Evolutionary conservation across 805 yeast species (phyloP), one percentile per base, ranked within the genome.

Genomic region (Saccharomycopsis microspora): DNA sequence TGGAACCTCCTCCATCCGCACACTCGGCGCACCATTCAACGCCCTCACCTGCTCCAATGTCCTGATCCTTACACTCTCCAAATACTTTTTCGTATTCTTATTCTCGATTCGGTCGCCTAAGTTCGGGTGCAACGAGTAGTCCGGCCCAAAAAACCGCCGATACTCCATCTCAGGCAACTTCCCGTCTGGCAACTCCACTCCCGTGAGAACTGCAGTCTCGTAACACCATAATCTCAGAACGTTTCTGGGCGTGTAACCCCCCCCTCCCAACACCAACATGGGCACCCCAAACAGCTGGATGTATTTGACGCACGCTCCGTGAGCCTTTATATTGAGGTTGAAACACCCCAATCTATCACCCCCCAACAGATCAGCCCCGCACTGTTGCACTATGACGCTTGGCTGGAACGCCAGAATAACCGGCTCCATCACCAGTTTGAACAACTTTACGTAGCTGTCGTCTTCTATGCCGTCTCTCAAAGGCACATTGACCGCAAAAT

Each of bases 331-430:
- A 55, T 88, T 85, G 56, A 90, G 68, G 63, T 90, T 90, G 72
- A 90, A 93, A 64, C 95, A 85, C 5, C 98, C 98, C 43, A 90
- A 68, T 52, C 97, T 75, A 64, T 90, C 98, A 52, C 89, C 87
- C 2, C 96, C 93, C 41, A 90, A 69, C 3, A 96, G 87, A 61
- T 90, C 98, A 32, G 97, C 97, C 46, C 98, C 98, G 68, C 97
- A 88, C 67, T 90, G 98, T 59, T 88, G 84, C 1, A 90, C 96
- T 32, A 90, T 88, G 1, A 85, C 93, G 4, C 95, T 82, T 4
- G 98, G 98, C 63, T 84, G 90, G 66, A 82, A 90, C 71, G 86
- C 85, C 42, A 85, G 80, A 61, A 90, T 86, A 46, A 90, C 75
- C n/a, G 94, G 95, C 55, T 82, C 85, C 73, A 90, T 82, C 5